These are phyloP conservation scores for Exsudoporus floridanus DNA, from an alignment of 1,284 basidiomycete genomes.

Conservation along the genomic window DNA sequence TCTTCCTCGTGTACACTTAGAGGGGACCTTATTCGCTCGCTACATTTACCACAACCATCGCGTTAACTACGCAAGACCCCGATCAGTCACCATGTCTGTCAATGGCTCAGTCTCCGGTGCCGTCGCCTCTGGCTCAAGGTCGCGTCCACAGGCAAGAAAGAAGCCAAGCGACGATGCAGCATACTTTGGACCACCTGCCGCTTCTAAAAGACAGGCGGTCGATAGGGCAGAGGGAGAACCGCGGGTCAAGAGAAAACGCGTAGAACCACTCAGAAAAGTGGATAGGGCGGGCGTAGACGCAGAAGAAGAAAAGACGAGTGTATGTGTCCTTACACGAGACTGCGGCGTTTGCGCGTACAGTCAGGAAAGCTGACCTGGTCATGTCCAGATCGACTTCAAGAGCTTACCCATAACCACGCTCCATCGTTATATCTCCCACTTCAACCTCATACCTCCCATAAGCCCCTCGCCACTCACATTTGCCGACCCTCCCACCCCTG, in stretches of 20 bases:
- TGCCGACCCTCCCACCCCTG: constrained; percentile 67
- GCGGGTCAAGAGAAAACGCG: constrained; percentile 66
- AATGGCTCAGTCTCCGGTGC: constrained; percentile 29
- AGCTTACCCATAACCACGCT: constrained; percentile 58
- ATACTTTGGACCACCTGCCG: constrained; percentile 56
- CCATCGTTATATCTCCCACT: constrained; percentile 67
- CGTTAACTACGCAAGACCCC: not conserved
- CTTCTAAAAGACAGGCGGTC: constrained; percentile 54
- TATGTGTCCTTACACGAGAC: constrained; percentile 28
- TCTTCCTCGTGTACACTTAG: not conserved
- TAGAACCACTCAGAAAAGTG: constrained; percentile 41
- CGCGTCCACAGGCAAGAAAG: constrained; percentile 57
- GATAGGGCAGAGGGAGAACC: constrained; percentile 66
- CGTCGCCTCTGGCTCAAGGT: constrained; percentile 47
- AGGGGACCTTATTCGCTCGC: constrained; percentile 1
- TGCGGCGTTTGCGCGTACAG: constrained; percentile 1
- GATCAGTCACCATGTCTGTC: constrained; percentile 37
- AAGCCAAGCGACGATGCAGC: constrained; percentile 62
- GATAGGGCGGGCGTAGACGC: constrained; percentile 25
- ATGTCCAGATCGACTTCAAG: constrained; percentile 64
- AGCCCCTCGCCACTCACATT: constrained; percentile 65
- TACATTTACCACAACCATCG: constrained; percentile 6
- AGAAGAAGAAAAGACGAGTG: constrained; percentile 41
- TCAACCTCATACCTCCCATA: constrained; percentile 65
- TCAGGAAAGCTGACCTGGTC: constrained; percentile 13